Conservation (phyloP, 148 eudicot species). For the Chenopodium berlandieri region DNA sequence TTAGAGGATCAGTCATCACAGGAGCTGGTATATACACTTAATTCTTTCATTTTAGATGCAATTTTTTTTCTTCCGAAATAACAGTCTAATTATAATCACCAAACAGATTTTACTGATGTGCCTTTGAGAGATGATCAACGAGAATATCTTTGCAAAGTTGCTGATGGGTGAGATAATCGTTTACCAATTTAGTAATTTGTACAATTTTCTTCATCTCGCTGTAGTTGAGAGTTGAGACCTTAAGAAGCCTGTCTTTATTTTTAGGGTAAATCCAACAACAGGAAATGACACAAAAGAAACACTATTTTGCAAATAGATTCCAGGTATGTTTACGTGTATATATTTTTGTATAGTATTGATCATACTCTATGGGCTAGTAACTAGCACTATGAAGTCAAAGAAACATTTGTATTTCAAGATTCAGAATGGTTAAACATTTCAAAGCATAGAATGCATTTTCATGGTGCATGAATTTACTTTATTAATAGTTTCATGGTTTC, state of each 20-base stretch:
- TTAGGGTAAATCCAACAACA: conserved; percentile 79
- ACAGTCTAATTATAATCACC: not conserved
- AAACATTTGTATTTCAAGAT: not conserved
- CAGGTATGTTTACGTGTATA: not conserved
- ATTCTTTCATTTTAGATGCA: not conserved
- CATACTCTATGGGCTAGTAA: not conserved
- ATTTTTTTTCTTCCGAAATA: not conserved
- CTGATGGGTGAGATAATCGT: conserved; percentile 65
- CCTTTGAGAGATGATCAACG: conserved; percentile 91
- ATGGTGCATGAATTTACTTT: not conserved
- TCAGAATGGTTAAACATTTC: not conserved
- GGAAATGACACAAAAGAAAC: conserved; percentile 88
- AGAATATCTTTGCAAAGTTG: conserved; percentile 81
- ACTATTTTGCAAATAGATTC: conserved; percentile 63
- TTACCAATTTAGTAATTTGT: not conserved
- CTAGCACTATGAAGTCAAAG: not conserved
- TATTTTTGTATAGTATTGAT: conserved; percentile 7
- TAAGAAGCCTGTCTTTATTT: not conserved
- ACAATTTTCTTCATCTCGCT: not conserved
- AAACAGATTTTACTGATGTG: conserved; percentile 89
- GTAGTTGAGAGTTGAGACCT: not conserved
- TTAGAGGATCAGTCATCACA: conserved; percentile 73
- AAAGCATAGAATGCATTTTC: not conserved
- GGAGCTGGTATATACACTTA: conserved; percentile 66
- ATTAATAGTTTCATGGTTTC: not conserved